Evolutionary conservation across 352 stramenopile genomes (phyloP), one percentile per base, ranked within the genome.

Genomic region (Elongisporangium anandrum): DNA sequence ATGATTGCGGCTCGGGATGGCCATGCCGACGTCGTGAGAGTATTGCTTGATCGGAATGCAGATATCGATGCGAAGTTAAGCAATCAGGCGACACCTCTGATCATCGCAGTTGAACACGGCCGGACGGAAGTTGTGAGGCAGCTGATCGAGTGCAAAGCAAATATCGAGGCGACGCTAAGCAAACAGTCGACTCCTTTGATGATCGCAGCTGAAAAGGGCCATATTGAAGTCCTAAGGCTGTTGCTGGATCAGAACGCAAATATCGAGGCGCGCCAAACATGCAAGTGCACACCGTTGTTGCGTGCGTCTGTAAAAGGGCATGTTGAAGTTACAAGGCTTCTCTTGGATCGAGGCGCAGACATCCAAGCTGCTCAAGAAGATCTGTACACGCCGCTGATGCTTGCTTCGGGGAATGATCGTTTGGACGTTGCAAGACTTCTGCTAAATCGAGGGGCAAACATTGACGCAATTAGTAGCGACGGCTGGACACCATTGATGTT

Each of bases 1-100:
- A 49, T 57, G 29, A 10, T 54, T 16, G 62, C 62, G 15, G 52
- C 56, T 16, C 16, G 61, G 24, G 24, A 58, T 34, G 57, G 57
- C 0, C 21, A 61, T 47, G 23, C 21, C 10, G 17, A 68, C n/a
- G 20, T 68, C 4, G 21, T 58, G 17, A 34, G 48, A 16, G 6
- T 64, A 5, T 52, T 68, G 15, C 34, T 68, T 1, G 52, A 58
- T 17, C 21, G 54, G 12, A 57, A 60, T 12, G 61, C 55, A 0
- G 23, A 54, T 54, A 24, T 54, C 5, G 34, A 45, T 17, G 34
- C 1, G 34, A 17, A 9, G 34, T 1, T 17, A 17, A 17, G 13
- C 16, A 45, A 4, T 12, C 9, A 45, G 1, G 17, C 4, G 34
- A 45, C 34, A 12, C 34, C 34, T 17, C 17, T 45, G 34, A 45